These are phyloP conservation scores for Alnus rubra DNA, from an alignment of 306 rosid species.

Conservation along the genomic window DNA sequence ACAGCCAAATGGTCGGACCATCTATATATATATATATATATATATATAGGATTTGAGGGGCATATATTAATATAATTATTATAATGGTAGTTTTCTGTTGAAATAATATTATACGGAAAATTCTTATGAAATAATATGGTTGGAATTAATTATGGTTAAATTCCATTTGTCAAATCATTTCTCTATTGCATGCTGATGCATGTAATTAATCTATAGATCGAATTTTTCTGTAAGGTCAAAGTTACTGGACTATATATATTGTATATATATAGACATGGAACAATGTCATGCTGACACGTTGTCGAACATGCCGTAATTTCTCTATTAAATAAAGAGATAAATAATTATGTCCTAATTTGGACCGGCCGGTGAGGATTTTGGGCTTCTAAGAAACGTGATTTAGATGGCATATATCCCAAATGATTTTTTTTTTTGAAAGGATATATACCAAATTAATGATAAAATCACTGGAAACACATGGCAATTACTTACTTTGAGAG, in stretches of 20 bases:
- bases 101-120: no score
- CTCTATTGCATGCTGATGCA: background rate
- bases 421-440: no score
- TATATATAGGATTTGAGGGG: no score
- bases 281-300: constrained; percentile 18
- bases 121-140: no score
- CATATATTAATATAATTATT: no score
- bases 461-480: no score
- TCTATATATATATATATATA: no score
- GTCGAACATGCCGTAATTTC: background rate
- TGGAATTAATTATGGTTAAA: background rate
- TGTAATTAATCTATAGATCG: background rate
- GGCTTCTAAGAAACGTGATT: background rate
- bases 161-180: background rate
- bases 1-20: background rate
- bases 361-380: background rate
- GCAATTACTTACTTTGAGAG: no score
- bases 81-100: no score
- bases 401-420: background rate
- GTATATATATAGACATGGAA: background rate
- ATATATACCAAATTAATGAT: no score
- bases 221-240: background rate
- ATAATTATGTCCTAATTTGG: background rate
- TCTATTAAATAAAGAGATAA: background rate
- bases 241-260: background rate